Evolutionary conservation across 2,329 filamentous ascomycete species (phyloP), one percentile per base, ranked within the genome.

Genomic region (Aspergillus hortae): DNA sequence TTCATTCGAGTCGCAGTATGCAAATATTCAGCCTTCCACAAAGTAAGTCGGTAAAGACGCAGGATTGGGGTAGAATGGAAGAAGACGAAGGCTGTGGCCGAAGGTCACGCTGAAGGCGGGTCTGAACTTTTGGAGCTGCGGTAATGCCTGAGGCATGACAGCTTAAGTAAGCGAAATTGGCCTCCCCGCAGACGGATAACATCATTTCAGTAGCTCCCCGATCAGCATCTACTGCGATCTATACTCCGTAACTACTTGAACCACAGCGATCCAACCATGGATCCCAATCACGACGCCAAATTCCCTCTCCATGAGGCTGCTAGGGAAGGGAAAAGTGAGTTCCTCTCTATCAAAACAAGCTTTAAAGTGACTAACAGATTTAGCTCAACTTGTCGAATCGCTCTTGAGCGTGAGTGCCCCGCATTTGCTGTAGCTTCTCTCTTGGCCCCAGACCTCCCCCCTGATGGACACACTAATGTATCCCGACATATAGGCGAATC

Each of bases 251-350:
- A n/a, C n/a, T n/a, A n/a, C n/a, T n/a, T 53, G 47, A 54, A 52
- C 15, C 19, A 19, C 23, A 27, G 9, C 33, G n/a, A 19, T 40
- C 12, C 46, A 58, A 52, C 70, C 36, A 76, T 76, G 72, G 65
- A 73, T 53, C 55, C 68, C 10, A 69, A 73, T 49, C 71, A 75
- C 44, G 70, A 76, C 53, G 77, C 84, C 47, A 90, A 87, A 63
- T 96, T 86, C 62, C 88, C 90, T 25, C 86, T 96, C 41, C 92
- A 97, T 67, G 89, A 89, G 59, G 92, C 92, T 40, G 87, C 88
- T 56, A 83, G 92, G 51, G 90, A 95, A 70, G 91, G 92, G 40
- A 88, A 84, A 77, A 80, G 92, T 95, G 80, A 67, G 4, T 35
- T 30, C 25, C 6, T n/a, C n/a, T n/a, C n/a, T n/a, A n/a, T n/a